A percentile compares a stretch with the other conserved stretches of the same genome.
Evolutionary conservation across 2,329 filamentous ascomycete species (phyloP).

Genomic region (Microascus cirrosus): DNA sequence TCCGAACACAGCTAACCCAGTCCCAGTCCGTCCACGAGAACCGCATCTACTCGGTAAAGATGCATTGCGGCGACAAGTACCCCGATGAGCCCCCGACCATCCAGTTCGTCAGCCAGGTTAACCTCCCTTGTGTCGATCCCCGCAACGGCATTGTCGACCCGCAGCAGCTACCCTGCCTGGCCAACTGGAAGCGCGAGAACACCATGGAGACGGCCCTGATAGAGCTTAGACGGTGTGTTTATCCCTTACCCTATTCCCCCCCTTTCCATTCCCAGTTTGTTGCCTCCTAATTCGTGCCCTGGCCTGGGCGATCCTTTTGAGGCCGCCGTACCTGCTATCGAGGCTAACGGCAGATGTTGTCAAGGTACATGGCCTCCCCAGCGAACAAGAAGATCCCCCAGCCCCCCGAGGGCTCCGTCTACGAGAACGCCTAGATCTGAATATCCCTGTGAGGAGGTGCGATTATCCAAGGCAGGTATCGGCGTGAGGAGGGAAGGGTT

Average conservation of each 20-base stretch:
- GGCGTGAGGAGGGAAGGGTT: background rate
- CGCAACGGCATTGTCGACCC: conserved; percentile 77
- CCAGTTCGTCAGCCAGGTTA: conserved; percentile 88
- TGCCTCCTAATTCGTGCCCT: too few relatives aligned
- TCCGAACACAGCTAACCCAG: conserved; percentile 1
- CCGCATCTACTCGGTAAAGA: conserved; percentile 95
- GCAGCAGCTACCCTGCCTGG: conserved; percentile 70
- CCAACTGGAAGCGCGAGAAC: conserved; percentile 84
- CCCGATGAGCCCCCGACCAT: conserved; percentile 82
- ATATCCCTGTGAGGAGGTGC: background rate
- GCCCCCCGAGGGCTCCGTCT: conserved; percentile 69
- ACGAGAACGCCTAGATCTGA: conserved; percentile 10
- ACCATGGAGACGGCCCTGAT: conserved; percentile 92
- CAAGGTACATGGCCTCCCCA: conserved; percentile 83
- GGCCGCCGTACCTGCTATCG: background rate
- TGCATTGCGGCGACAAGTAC: conserved; percentile 85
- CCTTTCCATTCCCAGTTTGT: background rate
- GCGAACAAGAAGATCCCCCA: conserved; percentile 93
- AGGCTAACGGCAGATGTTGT: background rate
- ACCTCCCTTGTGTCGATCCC: conserved; percentile 86
- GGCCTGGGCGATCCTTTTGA: too few relatives aligned
- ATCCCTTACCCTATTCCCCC: background rate
- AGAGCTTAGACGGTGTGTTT: conserved; percentile 62
- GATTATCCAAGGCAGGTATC: background rate
- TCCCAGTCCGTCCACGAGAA: conserved; percentile 87